phyloP scores from a whole-genome alignment of 805 yeast genomes.

The Myxozyma monticola region DNA sequence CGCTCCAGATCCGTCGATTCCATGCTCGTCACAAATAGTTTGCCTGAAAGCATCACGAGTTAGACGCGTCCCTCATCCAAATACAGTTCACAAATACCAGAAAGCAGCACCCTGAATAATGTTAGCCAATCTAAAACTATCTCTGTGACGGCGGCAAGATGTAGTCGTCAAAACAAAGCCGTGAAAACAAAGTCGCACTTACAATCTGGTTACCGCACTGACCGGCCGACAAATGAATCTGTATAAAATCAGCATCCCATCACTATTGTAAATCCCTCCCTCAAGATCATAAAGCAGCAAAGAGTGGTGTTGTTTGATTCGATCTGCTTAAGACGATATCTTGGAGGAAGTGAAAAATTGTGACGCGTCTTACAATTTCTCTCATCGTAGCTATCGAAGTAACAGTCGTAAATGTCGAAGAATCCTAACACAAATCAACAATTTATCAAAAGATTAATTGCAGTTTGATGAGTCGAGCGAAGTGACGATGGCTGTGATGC shows the following conservation, averaged over 20 bases:
- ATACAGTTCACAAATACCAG: no score
- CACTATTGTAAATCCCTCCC: no score
- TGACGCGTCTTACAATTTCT: conserved; percentile 31
- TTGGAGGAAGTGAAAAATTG: neutral
- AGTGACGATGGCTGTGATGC: neutral
- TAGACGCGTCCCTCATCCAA: conserved; percentile 2
- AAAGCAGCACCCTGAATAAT: conserved; percentile 31
- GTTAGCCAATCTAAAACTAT: neutral
- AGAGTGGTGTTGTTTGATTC: no score
- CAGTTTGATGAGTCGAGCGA: neutral
- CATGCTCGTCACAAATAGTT: conserved; percentile 35
- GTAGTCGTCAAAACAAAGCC: neutral
- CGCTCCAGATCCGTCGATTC: conserved; percentile 33
- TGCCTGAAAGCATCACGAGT: conserved; percentile 23
- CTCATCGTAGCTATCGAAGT: conserved; percentile 21
- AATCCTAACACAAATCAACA: neutral
- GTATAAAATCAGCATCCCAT: no score
- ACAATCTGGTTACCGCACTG: conserved; percentile 96
- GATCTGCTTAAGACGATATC: no score
- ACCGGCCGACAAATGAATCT: conserved; percentile 91
- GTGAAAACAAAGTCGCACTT: conserved; percentile 36
- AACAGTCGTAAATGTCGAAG: no score
- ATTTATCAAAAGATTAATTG: neutral
- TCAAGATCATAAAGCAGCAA: no score
- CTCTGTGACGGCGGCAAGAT: no score